phyloP scores from a whole-genome alignment of 148 eudicot genomes.

The Vaccinium myrtillus region DNA sequence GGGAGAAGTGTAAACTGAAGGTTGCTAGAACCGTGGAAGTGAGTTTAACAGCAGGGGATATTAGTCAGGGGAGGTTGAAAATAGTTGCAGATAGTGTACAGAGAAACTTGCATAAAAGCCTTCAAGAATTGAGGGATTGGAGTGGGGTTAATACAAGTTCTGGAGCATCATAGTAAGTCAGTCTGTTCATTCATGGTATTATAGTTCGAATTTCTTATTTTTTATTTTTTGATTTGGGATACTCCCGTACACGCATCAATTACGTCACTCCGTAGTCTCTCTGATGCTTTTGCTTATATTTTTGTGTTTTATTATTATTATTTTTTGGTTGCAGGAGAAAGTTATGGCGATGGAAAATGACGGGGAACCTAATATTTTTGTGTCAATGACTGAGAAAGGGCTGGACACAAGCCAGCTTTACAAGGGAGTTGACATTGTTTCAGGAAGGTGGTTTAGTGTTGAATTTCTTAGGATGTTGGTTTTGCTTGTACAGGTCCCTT shows the following conservation, averaged over 20 bases:
- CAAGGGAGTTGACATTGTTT: background rate
- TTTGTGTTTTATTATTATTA: too few species aligned
- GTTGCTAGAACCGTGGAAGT: conserved; percentile 70
- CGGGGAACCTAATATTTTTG: background rate
- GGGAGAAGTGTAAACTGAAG: conserved; percentile 84
- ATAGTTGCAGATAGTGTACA: conserved; percentile 81
- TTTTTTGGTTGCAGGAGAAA: too few species aligned
- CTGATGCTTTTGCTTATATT: background rate
- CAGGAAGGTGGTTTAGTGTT: background rate
- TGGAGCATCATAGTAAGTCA: conserved; percentile 29
- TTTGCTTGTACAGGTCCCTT: conserved; percentile 11
- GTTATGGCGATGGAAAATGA: background rate
- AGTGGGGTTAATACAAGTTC: conserved; percentile 37
- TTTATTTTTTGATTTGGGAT: background rate
- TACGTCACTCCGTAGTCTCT: background rate
- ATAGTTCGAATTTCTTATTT: background rate
- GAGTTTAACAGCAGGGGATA: conserved; percentile 45
- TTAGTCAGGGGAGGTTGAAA: conserved; percentile 83
- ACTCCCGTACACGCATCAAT: background rate
- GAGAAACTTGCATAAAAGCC: conserved; percentile 61
- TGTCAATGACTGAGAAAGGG: background rate
- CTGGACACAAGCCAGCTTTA: background rate
- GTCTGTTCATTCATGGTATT: conserved; percentile 4
- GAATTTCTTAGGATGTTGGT: background rate
- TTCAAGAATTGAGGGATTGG: conserved; percentile 74